phyloP scores from a whole-genome alignment of 805 yeast genomes.

The Sugiyamaella mastotermitis region DNA sequence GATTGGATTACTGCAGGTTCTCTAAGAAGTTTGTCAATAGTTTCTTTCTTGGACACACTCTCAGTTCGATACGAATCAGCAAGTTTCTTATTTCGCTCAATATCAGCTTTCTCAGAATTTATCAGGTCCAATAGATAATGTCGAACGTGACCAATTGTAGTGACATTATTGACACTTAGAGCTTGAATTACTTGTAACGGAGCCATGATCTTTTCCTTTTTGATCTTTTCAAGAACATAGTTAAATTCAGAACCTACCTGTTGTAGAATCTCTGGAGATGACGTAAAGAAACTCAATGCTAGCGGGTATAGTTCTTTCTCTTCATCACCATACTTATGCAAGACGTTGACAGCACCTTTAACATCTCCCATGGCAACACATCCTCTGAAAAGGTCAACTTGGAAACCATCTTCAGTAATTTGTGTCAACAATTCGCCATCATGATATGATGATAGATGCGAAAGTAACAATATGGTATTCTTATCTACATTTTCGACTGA shows the following conservation, averaged over 20 bases:
- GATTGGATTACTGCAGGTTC: slow-evolving; percentile 53
- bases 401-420: slow-evolving; percentile 36
- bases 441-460: slow-evolving; percentile 41
- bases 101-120: slow-evolving; percentile 54
- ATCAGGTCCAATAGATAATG: slow-evolving; percentile 60
- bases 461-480: slow-evolving; percentile 47
- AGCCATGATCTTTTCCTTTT: slow-evolving; percentile 49
- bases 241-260: slow-evolving; percentile 48
- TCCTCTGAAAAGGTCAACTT: slow-evolving; percentile 62
- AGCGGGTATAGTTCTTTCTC: slow-evolving; percentile 62
- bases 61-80: slow-evolving; percentile 64
- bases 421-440: slow-evolving; percentile 27
- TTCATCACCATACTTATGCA: slow-evolving; percentile 52
- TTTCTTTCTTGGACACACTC: slow-evolving; percentile 46
- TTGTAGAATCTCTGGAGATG: slow-evolving; percentile 45
- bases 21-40: slow-evolving; percentile 45
- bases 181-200: slow-evolving; percentile 74
- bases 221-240: slow-evolving; percentile 48
- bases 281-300: slow-evolving; percentile 58
- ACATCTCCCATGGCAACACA: slow-evolving; percentile 55
- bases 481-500: slow-evolving; percentile 49
- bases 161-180: slow-evolving; percentile 53
- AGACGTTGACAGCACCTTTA: slow-evolving; percentile 47
- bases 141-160: slow-evolving; percentile 68
- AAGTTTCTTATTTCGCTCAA: slow-evolving; percentile 60